Percentiles rank a stretch among this genome's conserved stretches.
Conservation (phyloP, 257 asterid genomes). For the Perilla frutescens region DNA sequence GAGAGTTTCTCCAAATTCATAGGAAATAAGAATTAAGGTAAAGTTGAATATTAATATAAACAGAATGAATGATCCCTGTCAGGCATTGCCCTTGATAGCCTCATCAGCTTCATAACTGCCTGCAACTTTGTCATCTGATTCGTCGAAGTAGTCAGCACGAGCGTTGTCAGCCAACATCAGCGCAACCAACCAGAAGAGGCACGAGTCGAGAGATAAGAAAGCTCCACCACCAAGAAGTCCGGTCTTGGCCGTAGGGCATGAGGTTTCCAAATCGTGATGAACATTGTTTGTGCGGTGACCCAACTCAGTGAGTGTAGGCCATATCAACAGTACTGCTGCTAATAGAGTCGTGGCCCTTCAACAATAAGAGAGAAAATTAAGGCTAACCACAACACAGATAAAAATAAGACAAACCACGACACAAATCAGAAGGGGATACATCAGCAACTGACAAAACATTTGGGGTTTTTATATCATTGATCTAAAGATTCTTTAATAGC, state of each 20-base stretch:
- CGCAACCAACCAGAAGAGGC: conserved; percentile 87
- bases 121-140: conserved; percentile 40
- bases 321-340: conserved; percentile 69
- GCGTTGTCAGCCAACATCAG: conserved; percentile 84
- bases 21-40: not conserved
- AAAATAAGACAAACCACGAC: not conserved
- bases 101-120: conserved; percentile 34
- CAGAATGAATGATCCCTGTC: conserved; percentile 6
- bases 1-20: not conserved
- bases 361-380: conserved; percentile 4
- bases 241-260: conserved; percentile 96
- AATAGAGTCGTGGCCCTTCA: conserved; percentile 70
- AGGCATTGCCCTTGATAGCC: conserved; percentile 46
- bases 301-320: conserved; percentile 91
- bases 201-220: conserved; percentile 78
- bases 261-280: conserved; percentile 69
- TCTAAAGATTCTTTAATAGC: not conserved
- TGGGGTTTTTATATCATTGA: conserved; percentile 3
- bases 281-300: conserved; percentile 57
- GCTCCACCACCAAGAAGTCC: conserved; percentile 99
- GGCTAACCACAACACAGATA: not conserved
- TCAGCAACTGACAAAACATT: not conserved
- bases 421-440: not conserved
- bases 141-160: conserved; percentile 82
- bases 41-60: not conserved